These are phyloP conservation scores for Xylariaceae sp. DNA, from an alignment of 2,329 filamentous ascomycete species.

Conservation along the genomic window DNA sequence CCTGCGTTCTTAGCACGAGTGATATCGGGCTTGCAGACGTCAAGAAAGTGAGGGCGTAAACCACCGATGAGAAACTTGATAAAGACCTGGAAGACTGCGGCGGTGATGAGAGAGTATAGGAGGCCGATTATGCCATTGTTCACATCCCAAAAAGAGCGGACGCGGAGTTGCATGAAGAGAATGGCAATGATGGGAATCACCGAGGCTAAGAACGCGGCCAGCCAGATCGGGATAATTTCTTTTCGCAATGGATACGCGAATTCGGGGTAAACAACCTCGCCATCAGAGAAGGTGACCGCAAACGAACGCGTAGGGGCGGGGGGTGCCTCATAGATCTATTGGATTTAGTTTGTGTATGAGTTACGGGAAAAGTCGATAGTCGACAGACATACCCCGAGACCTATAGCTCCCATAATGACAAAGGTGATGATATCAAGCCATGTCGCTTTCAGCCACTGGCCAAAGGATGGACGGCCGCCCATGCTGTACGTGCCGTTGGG, in stretches of 20 bases:
- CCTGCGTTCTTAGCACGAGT: constrained; percentile 38
- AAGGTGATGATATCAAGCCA: constrained; percentile 67
- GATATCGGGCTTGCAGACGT: constrained; percentile 63
- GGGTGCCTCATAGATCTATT: constrained; percentile 57
- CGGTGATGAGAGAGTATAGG: constrained; percentile 64
- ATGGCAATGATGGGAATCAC: constrained; percentile 64
- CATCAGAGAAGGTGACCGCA: constrained; percentile 61
- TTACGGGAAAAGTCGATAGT: not conserved
- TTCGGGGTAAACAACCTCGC: constrained; percentile 64
- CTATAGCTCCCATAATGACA: constrained; percentile 60
- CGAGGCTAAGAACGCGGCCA: constrained; percentile 60
- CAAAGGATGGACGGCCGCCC: constrained; percentile 55
- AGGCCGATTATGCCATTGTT: constrained; percentile 69
- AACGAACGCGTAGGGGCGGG: constrained; percentile 68
- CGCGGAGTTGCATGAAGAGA: constrained; percentile 61
- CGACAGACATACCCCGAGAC: constrained; percentile 54
- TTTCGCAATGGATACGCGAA: constrained; percentile 68
- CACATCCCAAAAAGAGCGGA: constrained; percentile 64
- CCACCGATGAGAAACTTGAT: constrained; percentile 73
- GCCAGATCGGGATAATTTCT: constrained; percentile 68
- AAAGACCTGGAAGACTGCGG: constrained; percentile 73
- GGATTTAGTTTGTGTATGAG: constrained; percentile 3
- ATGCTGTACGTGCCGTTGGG: constrained; percentile 38
- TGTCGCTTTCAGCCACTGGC: constrained; percentile 65
- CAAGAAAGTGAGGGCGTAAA: constrained; percentile 66